Conservation (phyloP, 129 eudicot genomes). For the Saussurea involucrata region DNA sequence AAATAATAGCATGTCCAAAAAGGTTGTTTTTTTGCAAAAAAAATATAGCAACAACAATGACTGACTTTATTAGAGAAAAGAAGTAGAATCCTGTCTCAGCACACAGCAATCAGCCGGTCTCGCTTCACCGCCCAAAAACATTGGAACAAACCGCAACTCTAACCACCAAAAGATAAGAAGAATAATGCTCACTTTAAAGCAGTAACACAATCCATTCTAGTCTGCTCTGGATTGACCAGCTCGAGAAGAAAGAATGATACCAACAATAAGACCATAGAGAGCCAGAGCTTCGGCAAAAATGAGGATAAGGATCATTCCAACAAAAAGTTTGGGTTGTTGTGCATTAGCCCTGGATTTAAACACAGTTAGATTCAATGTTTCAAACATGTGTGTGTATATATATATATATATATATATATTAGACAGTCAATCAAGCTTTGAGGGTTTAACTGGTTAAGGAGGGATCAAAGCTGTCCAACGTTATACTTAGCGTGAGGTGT, state of each 20-base stretch:
- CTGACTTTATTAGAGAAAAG: neutral
- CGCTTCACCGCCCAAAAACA: neutral
- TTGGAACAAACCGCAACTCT: neutral
- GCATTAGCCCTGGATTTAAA: conserved; percentile 54
- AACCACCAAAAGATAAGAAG: neutral
- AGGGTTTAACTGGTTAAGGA: neutral
- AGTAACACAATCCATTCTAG: neutral
- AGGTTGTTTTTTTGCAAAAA: neutral
- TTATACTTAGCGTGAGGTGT: no score
- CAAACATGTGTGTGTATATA: neutral
- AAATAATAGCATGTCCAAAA: neutral
- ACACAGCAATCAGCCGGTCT: neutral
- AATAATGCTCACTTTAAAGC: neutral
- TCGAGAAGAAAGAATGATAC: conserved; percentile 70
- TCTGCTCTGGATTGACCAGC: conserved; percentile 81
- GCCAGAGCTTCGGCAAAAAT: conserved; percentile 37
- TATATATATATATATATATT: no score
- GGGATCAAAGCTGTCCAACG: neutral
- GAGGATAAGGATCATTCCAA: conserved; percentile 64
- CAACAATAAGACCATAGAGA: conserved; percentile 65
- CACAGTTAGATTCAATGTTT: neutral
- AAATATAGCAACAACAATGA: neutral
- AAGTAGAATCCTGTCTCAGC: neutral
- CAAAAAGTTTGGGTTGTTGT: conserved; percentile 68
- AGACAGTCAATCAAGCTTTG: neutral